These are phyloP conservation scores for Boechera retrofracta DNA, from an alignment of 345 rosid species.

Conservation along the genomic window DNA sequence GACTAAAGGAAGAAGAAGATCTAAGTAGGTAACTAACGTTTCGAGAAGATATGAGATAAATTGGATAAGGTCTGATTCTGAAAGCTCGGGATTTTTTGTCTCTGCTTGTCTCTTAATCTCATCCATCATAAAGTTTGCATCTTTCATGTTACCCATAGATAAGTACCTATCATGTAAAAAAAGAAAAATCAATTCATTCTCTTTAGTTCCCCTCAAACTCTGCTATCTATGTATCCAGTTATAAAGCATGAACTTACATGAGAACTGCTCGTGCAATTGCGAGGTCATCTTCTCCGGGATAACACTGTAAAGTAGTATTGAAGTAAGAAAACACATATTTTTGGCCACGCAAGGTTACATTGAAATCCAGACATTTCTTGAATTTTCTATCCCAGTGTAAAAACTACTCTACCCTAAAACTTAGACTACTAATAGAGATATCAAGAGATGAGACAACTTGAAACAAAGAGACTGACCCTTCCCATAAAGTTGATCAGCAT, in stretches of 20 bases:
- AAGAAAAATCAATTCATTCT: neutral
- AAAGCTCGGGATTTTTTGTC: constrained; percentile 57
- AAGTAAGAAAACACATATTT: constrained; percentile 15
- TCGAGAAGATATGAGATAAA: constrained; percentile 66
- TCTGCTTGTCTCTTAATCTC: constrained; percentile 77
- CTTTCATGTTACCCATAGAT: constrained; percentile 81
- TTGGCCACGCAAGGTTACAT: constrained; percentile 1
- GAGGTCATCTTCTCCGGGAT: constrained; percentile 98
- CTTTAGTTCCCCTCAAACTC: constrained; percentile 7
- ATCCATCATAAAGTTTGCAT: constrained; percentile 77
- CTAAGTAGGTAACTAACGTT: constrained; percentile 56
- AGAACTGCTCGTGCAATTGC: constrained; percentile 85
- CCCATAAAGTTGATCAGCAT: constrained; percentile 81
- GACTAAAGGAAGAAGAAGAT: constrained; percentile 23
- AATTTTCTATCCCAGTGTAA: constrained; percentile 1
- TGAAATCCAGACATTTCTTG: constrained; percentile 19
- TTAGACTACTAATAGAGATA: neutral
- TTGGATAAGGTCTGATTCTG: constrained; percentile 69
- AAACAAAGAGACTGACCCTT: constrained; percentile 60
- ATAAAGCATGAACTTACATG: constrained; percentile 55
- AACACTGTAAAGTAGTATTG: constrained; percentile 69
- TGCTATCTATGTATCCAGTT: constrained; percentile 1
- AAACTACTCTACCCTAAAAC: neutral
- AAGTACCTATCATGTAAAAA: constrained; percentile 62
- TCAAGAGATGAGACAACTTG: neutral